These are phyloP conservation scores for Biscogniauxia sp. DNA, from an alignment of 2,329 filamentous ascomycete genomes.

Conservation along the genomic window DNA sequence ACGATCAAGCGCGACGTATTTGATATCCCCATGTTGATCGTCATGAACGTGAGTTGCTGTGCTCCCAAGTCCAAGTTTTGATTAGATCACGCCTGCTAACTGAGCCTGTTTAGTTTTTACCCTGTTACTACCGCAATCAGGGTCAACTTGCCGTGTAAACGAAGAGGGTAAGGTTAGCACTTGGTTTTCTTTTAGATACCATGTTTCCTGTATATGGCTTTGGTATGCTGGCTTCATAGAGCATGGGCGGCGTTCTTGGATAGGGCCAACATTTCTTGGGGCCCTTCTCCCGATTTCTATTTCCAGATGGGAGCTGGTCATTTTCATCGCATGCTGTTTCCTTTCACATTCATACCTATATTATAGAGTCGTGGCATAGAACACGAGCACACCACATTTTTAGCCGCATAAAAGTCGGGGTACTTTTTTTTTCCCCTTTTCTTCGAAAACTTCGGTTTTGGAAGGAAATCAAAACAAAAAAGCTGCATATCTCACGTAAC, in stretches of 20 bases:
- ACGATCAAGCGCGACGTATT: conserved; percentile 95
- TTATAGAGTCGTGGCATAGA: conserved; percentile 24
- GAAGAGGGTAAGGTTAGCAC: background rate
- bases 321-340: conserved; percentile 17
- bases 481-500: background rate
- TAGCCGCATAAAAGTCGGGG: background rate
- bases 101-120: conserved; percentile 47
- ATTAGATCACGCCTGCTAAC: conserved; percentile 18
- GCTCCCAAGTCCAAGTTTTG: background rate
- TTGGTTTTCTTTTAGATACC: conserved; percentile 5
- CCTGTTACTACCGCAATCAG: conserved; percentile 58
- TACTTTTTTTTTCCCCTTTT: background rate
- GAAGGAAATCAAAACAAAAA: background rate
- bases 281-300: conserved; percentile 21
- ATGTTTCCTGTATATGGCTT: conserved; percentile 14
- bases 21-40: conserved; percentile 97
- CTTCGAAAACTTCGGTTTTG: no score
- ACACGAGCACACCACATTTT: conserved; percentile 14
- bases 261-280: conserved; percentile 25
- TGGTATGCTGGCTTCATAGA: conserved; percentile 9
- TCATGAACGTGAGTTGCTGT: conserved; percentile 81
- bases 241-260: conserved; percentile 36
- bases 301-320: conserved; percentile 28
- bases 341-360: conserved; percentile 7
- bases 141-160: conserved; percentile 54